A percentile compares a stretch with the other conserved stretches of the same genome.
These are phyloP conservation scores for Exophiala aquamarina DNA, from an alignment of 2,329 filamentous ascomycete genomes.

Conservation along the genomic window DNA sequence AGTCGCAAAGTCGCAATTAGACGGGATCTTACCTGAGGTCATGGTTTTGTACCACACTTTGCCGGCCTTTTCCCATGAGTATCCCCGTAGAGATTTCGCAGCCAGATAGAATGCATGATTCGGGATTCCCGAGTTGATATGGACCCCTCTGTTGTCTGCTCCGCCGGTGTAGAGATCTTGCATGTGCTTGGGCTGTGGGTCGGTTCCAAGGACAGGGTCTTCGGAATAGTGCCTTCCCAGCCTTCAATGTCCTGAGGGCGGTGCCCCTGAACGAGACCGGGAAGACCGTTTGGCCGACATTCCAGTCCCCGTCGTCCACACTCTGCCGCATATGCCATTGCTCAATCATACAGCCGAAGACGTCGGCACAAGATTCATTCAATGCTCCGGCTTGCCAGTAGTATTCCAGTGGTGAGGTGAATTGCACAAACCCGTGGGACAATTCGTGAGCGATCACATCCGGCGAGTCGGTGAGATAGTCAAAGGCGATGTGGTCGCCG, in stretches of 20 bases:
- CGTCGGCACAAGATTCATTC: constrained; percentile 48
- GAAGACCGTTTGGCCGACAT: neutral
- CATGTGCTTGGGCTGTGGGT: constrained; percentile 52
- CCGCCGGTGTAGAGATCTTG: constrained; percentile 40
- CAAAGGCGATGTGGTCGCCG: constrained; percentile 47
- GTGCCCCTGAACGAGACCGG: neutral
- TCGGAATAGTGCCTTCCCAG: neutral
- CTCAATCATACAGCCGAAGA: neutral
- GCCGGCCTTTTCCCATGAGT: constrained; percentile 43
- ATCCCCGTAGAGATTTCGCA: constrained; percentile 49
- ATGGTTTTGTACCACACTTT: constrained; percentile 12
- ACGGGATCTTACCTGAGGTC: neutral
- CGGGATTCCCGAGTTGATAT: constrained; percentile 58
- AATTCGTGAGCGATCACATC: constrained; percentile 61
- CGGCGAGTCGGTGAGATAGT: constrained; percentile 52
- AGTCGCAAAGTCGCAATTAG: neutral
- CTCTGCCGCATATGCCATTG: neutral
- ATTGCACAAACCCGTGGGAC: constrained; percentile 56
- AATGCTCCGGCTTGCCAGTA: constrained; percentile 54
- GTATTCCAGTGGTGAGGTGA: constrained; percentile 53
- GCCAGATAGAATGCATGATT: constrained; percentile 58
- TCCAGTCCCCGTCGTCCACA: neutral
- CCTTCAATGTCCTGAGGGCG: neutral
- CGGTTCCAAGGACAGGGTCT: neutral
- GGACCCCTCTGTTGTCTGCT: constrained; percentile 54